These are phyloP conservation scores for Suillus spraguei DNA, from an alignment of 768 basidiomycete species.

Conservation along the genomic window DNA sequence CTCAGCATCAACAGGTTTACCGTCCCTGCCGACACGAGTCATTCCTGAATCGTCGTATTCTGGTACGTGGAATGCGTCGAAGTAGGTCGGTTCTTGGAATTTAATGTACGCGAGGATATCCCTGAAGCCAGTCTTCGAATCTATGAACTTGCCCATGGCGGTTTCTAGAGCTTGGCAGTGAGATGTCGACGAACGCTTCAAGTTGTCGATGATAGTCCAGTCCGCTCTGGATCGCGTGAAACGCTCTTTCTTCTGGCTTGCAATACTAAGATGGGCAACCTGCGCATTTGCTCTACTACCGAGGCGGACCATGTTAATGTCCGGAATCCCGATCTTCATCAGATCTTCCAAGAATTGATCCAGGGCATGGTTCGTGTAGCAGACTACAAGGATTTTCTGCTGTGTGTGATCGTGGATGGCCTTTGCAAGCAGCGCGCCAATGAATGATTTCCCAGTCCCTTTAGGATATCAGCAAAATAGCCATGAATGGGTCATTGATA, in stretches of 20 bases:
- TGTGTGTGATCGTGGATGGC: constrained; percentile 50
- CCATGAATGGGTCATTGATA: background rate
- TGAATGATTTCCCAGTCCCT: constrained; percentile 80
- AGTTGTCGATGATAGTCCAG: constrained; percentile 44
- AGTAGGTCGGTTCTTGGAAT: constrained; percentile 50
- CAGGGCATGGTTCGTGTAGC: constrained; percentile 76
- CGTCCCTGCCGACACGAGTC: constrained; percentile 42
- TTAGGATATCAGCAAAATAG: background rate
- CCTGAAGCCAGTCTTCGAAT: constrained; percentile 18
- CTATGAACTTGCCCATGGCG: constrained; percentile 32
- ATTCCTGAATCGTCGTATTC: constrained; percentile 43
- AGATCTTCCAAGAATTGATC: constrained; percentile 71
- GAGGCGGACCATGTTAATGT: constrained; percentile 52
- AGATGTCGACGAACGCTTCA: constrained; percentile 28
- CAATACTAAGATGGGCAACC: constrained; percentile 49
- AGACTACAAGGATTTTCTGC: constrained; percentile 64
- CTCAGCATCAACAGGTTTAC: constrained; percentile 32
- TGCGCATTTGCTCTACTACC: constrained; percentile 54
- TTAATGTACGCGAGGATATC: constrained; percentile 51
- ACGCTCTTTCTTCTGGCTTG: constrained; percentile 26
- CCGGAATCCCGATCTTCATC: constrained; percentile 58
- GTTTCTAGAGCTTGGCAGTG: constrained; percentile 25
- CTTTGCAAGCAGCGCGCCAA: constrained; percentile 69
- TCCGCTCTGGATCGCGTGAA: constrained; percentile 32
- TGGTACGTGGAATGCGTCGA: constrained; percentile 48